A percentile compares a stretch with the other conserved stretches of the same genome.
phyloP scores from a whole-genome alignment of 2,329 filamentous ascomycete species.

The Epichloe scottii region DNA sequence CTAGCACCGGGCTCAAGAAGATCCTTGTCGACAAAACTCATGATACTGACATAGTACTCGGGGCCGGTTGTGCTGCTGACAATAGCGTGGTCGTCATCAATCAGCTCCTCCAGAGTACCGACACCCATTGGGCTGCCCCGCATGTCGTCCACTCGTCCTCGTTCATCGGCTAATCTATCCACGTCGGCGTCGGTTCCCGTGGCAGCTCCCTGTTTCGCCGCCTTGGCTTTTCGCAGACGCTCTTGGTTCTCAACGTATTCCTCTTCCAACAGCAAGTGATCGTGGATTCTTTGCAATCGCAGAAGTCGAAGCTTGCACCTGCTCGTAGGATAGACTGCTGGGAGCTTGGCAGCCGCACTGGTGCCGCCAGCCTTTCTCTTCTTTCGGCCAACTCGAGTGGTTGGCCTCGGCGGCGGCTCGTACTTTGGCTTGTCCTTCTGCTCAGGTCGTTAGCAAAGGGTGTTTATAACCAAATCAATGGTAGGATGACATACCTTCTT shows the following conservation, averaged over 20 bases:
- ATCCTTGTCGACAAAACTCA: conserved; percentile 99
- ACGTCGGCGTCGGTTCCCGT: conserved; percentile 57
- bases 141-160: conserved; percentile 94
- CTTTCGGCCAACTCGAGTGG: conserved; percentile 92
- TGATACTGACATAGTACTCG: conserved; percentile 99
- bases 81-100: conserved; percentile 97
- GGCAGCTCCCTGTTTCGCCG: conserved; percentile 55
- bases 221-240: conserved; percentile 83
- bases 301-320: conserved; percentile 95
- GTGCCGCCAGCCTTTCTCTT: conserved; percentile 94
- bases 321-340: conserved; percentile 85
- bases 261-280: conserved; percentile 91
- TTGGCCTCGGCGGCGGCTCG: conserved; percentile 92
- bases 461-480: neutral
- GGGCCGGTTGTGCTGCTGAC: conserved; percentile 95
- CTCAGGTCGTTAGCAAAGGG: conserved; percentile 11
- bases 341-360: conserved; percentile 90
- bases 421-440: conserved; percentile 99
- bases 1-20: conserved; percentile 91
- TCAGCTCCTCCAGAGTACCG: conserved; percentile 94
- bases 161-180: conserved; percentile 88
- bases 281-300: conserved; percentile 97
- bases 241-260: conserved; percentile 99
- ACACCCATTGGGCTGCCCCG: conserved; percentile 97
- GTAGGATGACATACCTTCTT: conserved; percentile 59